phyloP scores from a whole-genome alignment of 2,329 filamentous ascomycete genomes.

The Colletotrichum destructivum region DNA sequence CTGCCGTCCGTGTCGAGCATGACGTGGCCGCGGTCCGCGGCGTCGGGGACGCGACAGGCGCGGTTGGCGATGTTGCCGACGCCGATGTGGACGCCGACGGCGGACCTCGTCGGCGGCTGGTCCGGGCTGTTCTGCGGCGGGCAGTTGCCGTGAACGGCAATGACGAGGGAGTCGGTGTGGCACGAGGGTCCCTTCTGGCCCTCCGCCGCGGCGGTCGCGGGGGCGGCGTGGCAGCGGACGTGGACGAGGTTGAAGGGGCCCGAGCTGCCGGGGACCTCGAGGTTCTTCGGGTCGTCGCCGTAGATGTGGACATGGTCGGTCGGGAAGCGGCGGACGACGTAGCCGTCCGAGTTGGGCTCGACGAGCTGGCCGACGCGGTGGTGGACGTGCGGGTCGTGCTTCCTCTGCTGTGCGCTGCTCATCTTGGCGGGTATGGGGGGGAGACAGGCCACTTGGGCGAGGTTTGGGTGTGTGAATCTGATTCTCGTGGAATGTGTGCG shows the following conservation, averaged over 20 bases:
- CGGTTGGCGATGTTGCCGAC: slow-evolving; percentile 10
- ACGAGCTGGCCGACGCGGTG: slow-evolving; percentile 15
- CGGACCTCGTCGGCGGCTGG: slow-evolving; percentile 15
- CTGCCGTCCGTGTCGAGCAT: slow-evolving; percentile 22
- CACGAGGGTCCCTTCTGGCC: background rate
- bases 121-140: slow-evolving; percentile 12
- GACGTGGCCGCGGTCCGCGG: slow-evolving; percentile 11
- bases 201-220: background rate
- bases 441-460: background rate
- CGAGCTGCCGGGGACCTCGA: background rate
- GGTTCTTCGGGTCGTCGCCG: slow-evolving; percentile 12
- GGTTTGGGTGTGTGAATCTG: background rate
- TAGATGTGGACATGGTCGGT: slow-evolving; percentile 1
- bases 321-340: slow-evolving; percentile 26
- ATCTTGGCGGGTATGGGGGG: background rate
- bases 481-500: background rate
- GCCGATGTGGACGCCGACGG: slow-evolving; percentile 19
- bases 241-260: slow-evolving; percentile 6
- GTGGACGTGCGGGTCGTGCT: slow-evolving; percentile 8
- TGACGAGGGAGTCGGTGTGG: slow-evolving; percentile 23
- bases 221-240: slow-evolving; percentile 16
- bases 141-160: slow-evolving; percentile 18
- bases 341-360: slow-evolving; percentile 12
- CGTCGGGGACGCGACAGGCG: slow-evolving; percentile 19
- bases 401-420: background rate